Conservation (phyloP, 768 basidiomycete genomes). For the Hebeloma cylindrosporum region DNA sequence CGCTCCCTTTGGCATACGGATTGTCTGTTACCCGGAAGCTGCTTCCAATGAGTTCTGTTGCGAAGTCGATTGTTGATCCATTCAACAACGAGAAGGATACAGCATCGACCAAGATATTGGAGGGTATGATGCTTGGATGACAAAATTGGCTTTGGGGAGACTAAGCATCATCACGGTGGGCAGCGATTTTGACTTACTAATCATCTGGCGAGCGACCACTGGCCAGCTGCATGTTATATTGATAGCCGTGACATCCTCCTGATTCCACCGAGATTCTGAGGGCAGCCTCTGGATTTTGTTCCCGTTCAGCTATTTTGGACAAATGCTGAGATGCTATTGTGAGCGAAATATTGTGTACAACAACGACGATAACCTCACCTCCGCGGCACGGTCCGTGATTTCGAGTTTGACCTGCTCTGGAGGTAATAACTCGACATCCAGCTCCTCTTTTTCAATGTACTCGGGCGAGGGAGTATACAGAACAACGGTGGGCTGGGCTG, state of each 20-base stretch:
- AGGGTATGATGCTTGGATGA: constrained; percentile 69
- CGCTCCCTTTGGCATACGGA: constrained; percentile 85
- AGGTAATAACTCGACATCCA: constrained; percentile 61
- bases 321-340: constrained; percentile 61
- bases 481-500: constrained; percentile 47
- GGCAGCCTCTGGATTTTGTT: constrained; percentile 62
- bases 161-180: constrained; percentile 3
- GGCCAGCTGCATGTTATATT: constrained; percentile 89
- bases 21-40: constrained; percentile 83
- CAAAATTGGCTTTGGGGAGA: constrained; percentile 55
- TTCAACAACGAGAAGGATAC: constrained; percentile 83
- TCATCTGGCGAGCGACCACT: constrained; percentile 65
- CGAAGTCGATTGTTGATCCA: constrained; percentile 87
- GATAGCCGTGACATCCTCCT: constrained; percentile 97
- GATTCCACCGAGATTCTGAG: constrained; percentile 86
- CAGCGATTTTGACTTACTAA: constrained; percentile 57
- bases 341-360: constrained; percentile 1
- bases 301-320: constrained; percentile 60
- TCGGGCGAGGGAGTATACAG: constrained; percentile 50
- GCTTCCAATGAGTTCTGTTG: constrained; percentile 93
- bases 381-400: constrained; percentile 74
- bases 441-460: constrained; percentile 58
- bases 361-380: constrained; percentile 43
- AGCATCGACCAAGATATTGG: constrained; percentile 82
- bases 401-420: constrained; percentile 52